Evolutionary conservation across 1,139 yeast species (phyloP).

Genomic region (Suhomyces bribrorum): DNA sequence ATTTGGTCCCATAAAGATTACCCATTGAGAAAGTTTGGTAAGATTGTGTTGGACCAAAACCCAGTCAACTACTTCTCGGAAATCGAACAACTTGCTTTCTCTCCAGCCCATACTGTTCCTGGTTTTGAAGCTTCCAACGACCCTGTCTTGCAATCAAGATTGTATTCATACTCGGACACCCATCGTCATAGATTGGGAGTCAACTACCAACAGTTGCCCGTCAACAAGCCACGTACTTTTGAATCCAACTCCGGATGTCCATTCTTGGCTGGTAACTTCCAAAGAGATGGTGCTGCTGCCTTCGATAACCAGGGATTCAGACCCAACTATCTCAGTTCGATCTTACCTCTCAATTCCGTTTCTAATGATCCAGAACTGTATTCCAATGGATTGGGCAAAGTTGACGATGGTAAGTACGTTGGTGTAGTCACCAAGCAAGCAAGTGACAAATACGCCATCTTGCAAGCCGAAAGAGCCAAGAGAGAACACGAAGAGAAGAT

Average conservation of each 20-base stretch:
- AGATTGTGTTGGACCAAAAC: conserved; percentile 53
- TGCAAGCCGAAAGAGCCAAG: conserved; percentile 26
- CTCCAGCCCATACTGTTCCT: conserved; percentile 61
- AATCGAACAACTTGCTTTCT: conserved; percentile 61
- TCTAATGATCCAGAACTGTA: conserved; percentile 18
- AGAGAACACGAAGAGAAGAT: conserved; percentile 37
- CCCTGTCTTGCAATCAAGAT: conserved; percentile 59
- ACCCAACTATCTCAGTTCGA: conserved; percentile 35
- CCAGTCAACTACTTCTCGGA: conserved; percentile 60
- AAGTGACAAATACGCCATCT: conserved; percentile 25
- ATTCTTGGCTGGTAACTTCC: conserved; percentile 39
- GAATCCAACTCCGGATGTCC: conserved; percentile 27
- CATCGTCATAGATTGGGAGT: conserved; percentile 56
- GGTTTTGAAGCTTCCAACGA: conserved; percentile 62
- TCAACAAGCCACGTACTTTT: conserved; percentile 24
- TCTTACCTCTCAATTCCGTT: conserved; percentile 23
- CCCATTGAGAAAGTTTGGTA: conserved; percentile 61
- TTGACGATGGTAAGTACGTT: conserved; percentile 21
- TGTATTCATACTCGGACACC: conserved; percentile 61
- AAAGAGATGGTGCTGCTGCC: conserved; percentile 39
- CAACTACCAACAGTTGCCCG: conserved; percentile 34
- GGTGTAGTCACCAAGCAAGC: conserved; percentile 31
- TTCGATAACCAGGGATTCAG: conserved; percentile 24
- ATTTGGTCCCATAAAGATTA: conserved; percentile 60
- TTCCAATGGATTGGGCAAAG: conserved; percentile 22